Evolutionary conservation across 202 grass and related monocot species (phyloP).

Genomic region (Brachypodium distachyon): DNA sequence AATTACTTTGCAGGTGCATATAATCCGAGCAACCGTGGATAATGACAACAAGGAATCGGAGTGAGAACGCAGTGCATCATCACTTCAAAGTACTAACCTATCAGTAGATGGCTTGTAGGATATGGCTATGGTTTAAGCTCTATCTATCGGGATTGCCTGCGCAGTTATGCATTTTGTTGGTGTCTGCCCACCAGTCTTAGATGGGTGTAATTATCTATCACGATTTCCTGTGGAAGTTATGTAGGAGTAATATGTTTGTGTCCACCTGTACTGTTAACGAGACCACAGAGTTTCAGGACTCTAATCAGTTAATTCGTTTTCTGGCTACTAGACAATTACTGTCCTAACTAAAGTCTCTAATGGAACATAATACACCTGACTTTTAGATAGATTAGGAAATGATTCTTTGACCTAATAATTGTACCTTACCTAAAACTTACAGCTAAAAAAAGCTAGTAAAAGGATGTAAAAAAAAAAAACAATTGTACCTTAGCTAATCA

Average conservation of each 20-base stretch:
- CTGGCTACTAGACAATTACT: not conserved
- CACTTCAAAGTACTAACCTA: not conserved
- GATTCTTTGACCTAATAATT: constrained; percentile 12
- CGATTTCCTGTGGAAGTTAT: not conserved
- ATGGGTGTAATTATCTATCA: not conserved
- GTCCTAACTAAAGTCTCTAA: constrained; percentile 1
- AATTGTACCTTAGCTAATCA: too few species aligned
- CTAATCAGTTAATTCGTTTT: not conserved
- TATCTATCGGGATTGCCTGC: not conserved
- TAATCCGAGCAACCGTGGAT: constrained; percentile 40
- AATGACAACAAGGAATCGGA: constrained; percentile 19
- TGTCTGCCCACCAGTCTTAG: not conserved
- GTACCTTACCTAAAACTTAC: constrained; percentile 11
- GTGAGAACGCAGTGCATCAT: not conserved
- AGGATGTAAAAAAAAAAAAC: too few species aligned
- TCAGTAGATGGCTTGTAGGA: constrained; percentile 5
- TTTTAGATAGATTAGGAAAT: not conserved
- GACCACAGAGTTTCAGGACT: not conserved
- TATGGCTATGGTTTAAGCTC: constrained; percentile 14
- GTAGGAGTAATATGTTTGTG: constrained; percentile 29
- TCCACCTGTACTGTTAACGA: not conserved
- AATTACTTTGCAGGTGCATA: constrained; percentile 51
- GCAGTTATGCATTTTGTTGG: constrained; percentile 14
- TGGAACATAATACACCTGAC: not conserved
- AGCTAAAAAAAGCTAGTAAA: too few species aligned